Conservation (phyloP, 2,329 filamentous ascomycete genomes). For the Stagonosporopsis cucurbitacearum region DNA sequence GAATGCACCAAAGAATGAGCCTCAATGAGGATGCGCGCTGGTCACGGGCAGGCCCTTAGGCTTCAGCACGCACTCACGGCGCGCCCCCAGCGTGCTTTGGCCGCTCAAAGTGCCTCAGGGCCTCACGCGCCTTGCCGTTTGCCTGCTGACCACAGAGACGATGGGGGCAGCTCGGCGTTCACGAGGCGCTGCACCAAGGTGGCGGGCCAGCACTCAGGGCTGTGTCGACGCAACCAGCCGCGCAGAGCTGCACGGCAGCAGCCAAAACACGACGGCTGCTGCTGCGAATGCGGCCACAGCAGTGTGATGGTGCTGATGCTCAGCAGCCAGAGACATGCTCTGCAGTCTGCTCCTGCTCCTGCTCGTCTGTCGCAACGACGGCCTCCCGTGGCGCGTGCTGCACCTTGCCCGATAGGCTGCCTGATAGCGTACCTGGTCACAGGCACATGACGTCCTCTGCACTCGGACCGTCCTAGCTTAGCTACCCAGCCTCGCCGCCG, state of each 20-base stretch:
- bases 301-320: neutral
- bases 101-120: constrained; percentile 19
- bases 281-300: no score
- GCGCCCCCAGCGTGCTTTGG: neutral
- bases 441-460: neutral
- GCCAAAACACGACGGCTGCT: neutral
- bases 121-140: constrained; percentile 27
- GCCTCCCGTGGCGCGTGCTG: constrained; percentile 7
- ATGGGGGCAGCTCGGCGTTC: constrained; percentile 15
- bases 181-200: constrained; percentile 19
- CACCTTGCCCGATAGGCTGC: constrained; percentile 7
- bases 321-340: neutral
- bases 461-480: neutral
- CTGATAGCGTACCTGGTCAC: neutral
- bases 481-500: constrained; percentile 13
- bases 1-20: constrained; percentile 19
- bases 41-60: constrained; percentile 10
- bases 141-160: constrained; percentile 21
- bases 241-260: neutral
- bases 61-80: no score
- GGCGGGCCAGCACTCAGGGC: constrained; percentile 8
- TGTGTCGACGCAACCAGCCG: neutral
- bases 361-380: neutral
- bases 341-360: no score
- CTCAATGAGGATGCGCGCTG: constrained; percentile 5